Evolutionary conservation across 306 rosid genomes (phyloP).

Genomic region (Rosa lucieae): DNA sequence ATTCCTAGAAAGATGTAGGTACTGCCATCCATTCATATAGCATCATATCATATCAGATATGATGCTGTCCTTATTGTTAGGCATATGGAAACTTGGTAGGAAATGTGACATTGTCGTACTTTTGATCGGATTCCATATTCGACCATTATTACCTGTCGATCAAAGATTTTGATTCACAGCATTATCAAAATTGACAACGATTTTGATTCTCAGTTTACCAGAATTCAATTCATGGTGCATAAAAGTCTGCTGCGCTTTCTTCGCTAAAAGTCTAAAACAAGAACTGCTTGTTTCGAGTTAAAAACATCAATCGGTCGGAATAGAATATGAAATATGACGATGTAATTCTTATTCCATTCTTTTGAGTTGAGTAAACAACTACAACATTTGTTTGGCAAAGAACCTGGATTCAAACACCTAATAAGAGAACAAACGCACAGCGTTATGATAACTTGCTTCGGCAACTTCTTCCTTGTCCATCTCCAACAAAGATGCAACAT

Average conservation of each 20-base stretch:
- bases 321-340: neutral
- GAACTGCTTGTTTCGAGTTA: neutral
- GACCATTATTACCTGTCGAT: neutral
- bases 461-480: constrained; percentile 47
- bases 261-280: neutral
- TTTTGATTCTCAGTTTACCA: neutral
- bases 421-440: constrained; percentile 37
- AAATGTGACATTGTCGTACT: neutral
- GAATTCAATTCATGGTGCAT: neutral
- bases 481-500: constrained; percentile 53
- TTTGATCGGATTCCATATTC: neutral
- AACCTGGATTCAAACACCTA: neutral
- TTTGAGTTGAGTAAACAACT: neutral
- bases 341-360: neutral
- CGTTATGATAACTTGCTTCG: constrained; percentile 43
- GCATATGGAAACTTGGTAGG: neutral
- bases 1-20: constrained; percentile 1
- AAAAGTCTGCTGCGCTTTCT: neutral
- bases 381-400: neutral
- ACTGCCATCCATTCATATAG: neutral
- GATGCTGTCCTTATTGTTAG: neutral
- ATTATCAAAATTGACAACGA: neutral
- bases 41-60: neutral
- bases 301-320: neutral
- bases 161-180: neutral